These are phyloP conservation scores for Lipomyces kockii DNA, from an alignment of 805 yeast genomes.

Conservation along the genomic window DNA sequence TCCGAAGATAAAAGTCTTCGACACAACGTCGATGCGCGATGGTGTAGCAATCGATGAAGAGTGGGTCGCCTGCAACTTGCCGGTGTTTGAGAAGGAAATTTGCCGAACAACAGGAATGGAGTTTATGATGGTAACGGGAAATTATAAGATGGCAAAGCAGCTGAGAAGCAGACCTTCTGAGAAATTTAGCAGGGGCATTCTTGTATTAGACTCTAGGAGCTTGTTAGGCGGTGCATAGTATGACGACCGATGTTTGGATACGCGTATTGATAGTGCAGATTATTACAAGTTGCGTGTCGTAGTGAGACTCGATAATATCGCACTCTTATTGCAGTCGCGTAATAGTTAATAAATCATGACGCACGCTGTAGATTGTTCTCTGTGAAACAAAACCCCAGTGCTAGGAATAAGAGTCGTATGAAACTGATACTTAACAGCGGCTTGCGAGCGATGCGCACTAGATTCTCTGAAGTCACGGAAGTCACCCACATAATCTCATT, in stretches of 20 bases:
- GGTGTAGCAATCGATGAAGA: neutral
- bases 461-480: neutral
- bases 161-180: neutral
- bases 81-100: neutral
- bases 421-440: too few species aligned
- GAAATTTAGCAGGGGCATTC: conserved; percentile 6
- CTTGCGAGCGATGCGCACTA: too few species aligned
- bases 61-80: conserved; percentile 12
- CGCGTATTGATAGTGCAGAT: neutral
- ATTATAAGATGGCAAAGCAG: conserved; percentile 20
- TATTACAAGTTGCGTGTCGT: too few species aligned
- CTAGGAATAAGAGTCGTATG: too few species aligned
- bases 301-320: too few species aligned
- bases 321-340: too few species aligned
- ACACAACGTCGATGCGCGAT: neutral
- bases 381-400: too few species aligned
- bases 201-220: conserved; percentile 20
- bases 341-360: too few species aligned
- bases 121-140: conserved; percentile 19
- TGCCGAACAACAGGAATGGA: neutral
- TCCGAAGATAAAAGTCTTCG: neutral
- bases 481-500: neutral
- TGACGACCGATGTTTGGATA: neutral
- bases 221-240: conserved; percentile 15
- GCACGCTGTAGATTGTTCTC: too few species aligned